Percentiles rank a stretch among this genome's conserved stretches.
Evolutionary conservation across 1,284 basidiomycete genomes (phyloP).

Genomic region (Thecaphora frezii): DNA sequence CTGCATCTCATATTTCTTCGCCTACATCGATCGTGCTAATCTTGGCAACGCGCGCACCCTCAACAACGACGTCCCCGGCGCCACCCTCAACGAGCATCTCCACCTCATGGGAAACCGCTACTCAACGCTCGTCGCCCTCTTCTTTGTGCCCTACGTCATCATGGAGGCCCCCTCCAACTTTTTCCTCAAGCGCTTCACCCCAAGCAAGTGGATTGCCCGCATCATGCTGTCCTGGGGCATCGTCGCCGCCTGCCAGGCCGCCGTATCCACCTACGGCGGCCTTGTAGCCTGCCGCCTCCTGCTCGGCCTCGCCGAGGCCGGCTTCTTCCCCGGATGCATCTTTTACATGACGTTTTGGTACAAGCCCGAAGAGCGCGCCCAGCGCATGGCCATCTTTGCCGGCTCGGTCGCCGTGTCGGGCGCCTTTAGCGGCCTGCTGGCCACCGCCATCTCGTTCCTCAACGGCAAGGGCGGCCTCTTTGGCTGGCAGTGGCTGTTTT

Average conservation of each 20-base stretch:
- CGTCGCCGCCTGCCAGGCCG: conserved; percentile 16
- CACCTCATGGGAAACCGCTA: conserved; percentile 11
- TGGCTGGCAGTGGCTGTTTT: conserved; percentile 57
- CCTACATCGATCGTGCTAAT: conserved; percentile 15
- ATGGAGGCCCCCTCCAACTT: conserved; percentile 9
- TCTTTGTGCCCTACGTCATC: conserved; percentile 14
- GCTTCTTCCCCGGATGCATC: conserved; percentile 3
- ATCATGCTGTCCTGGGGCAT: conserved; percentile 30
- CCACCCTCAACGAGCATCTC: conserved; percentile 12
- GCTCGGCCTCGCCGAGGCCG: conserved; percentile 27
- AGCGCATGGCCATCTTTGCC: conserved; percentile 20
- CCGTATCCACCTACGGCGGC: conserved; percentile 17
- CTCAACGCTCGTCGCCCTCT: conserved; percentile 12
- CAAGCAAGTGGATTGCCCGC: conserved; percentile 6
- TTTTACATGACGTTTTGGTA: conserved; percentile 19
- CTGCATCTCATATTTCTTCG: conserved; percentile 18
- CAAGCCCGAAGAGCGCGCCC: conserved; percentile 10
- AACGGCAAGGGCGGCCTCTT: conserved; percentile 18
- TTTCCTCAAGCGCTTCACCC: conserved; percentile 13
- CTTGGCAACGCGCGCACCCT: conserved; percentile 24
- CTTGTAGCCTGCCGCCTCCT: conserved; percentile 15
- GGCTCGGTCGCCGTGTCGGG: conserved; percentile 56
- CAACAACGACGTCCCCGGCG: conserved; percentile 20
- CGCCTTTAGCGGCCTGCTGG: conserved; percentile 60
- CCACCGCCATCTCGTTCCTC: conserved; percentile 1